Evolutionary conservation across 768 basidiomycete genomes (phyloP).

Genomic region (Suillus brevipes): DNA sequence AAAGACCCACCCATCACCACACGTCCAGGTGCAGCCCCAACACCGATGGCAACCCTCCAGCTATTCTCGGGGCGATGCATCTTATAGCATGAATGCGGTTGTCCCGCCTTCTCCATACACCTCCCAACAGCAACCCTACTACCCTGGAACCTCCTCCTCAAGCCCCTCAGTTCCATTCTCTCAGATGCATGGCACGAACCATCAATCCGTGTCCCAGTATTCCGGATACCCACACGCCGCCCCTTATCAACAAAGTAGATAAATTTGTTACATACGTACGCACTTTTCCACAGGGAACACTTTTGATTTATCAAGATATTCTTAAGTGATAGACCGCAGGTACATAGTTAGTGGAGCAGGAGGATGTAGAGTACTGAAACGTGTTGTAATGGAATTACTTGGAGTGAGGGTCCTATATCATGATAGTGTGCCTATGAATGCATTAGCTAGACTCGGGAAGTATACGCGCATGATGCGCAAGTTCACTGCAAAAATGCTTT

Average conservation of each 20-base stretch:
- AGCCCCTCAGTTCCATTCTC: constrained; percentile 19
- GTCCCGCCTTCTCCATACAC: constrained; percentile 13
- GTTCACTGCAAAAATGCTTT: not conserved
- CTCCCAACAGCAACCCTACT: constrained; percentile 28
- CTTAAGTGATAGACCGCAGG: not conserved
- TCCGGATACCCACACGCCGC: constrained; percentile 28
- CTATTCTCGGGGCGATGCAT: constrained; percentile 25
- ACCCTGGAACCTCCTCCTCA: constrained; percentile 24
- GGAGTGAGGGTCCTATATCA: not conserved
- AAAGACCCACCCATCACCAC: constrained; percentile 15
- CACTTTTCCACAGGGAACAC: not conserved
- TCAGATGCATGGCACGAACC: constrained; percentile 27
- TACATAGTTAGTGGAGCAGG: not conserved
- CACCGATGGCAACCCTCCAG: constrained; percentile 15
- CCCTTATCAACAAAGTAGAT: constrained; percentile 32
- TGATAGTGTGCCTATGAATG: not conserved
- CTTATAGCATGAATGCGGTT: constrained; percentile 21
- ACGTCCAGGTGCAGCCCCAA: constrained; percentile 26
- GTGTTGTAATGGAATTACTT: constrained; percentile 1
- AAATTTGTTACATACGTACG: not conserved
- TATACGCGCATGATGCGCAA: not conserved
- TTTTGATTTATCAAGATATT: constrained; percentile 8
- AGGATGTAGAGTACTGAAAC: not conserved
- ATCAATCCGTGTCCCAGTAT: constrained; percentile 24
- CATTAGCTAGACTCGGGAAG: not conserved